These are phyloP conservation scores for Cyclotella choctawhatcheeana DNA, from an alignment of 108 stramenopile genomes.

Conservation along the genomic window DNA sequence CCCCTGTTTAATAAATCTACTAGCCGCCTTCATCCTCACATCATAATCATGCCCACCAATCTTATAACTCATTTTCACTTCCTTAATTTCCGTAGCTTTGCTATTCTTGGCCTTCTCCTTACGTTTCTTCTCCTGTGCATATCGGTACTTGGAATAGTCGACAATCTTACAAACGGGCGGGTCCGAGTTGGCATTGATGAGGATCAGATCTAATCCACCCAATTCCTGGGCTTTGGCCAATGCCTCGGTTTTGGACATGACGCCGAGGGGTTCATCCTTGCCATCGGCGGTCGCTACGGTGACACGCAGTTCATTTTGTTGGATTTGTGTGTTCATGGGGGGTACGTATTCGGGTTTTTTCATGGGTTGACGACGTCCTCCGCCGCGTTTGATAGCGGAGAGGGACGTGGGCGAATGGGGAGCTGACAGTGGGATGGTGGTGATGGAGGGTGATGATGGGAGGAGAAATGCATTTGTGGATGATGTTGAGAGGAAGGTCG, in stretches of 20 bases:
- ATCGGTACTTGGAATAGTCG: slow-evolving; percentile 94
- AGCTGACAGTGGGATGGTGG: no score
- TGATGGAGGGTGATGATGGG: not conserved
- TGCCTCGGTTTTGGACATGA: slow-evolving; percentile 88
- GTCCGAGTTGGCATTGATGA: slow-evolving; percentile 89
- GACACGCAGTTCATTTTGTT: slow-evolving; percentile 69
- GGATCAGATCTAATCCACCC: slow-evolving; percentile 88
- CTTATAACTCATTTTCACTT: slow-evolving; percentile 97
- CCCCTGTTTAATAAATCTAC: slow-evolving; percentile 86
- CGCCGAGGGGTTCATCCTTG: slow-evolving; percentile 89
- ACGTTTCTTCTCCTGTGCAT: slow-evolving; percentile 90
- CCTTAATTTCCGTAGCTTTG: slow-evolving; percentile 94
- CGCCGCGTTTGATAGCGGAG: slow-evolving; percentile 49
- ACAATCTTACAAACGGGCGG: slow-evolving; percentile 96
- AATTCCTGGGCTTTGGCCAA: slow-evolving; percentile 85
- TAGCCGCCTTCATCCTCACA: slow-evolving; percentile 85
- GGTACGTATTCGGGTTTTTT: slow-evolving; percentile 62
- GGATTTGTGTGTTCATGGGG: slow-evolving; percentile 85
- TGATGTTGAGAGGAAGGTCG: slow-evolving; percentile 17
- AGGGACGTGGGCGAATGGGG: slow-evolving; percentile 11
- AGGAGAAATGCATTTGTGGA: slow-evolving; percentile 28
- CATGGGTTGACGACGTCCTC: slow-evolving; percentile 39
- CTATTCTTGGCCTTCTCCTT: slow-evolving; percentile 95
- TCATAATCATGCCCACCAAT: slow-evolving; percentile 95
- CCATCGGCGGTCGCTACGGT: slow-evolving; percentile 53